A percentile compares a stretch with the other conserved stretches of the same genome.
Evolutionary conservation across 164 flowering plant genomes (phyloP).

Genomic region (grape (Vitis vinifera)): ASM3070453v1 NC_081818.1:27593001-27593500

Average conservation of each 20-base stretch:
- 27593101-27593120: not conserved
- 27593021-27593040: conserved; percentile 42
- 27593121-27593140: too few relatives aligned
- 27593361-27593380: conserved; percentile 19
- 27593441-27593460: conserved; percentile 22
- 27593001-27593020: conserved; percentile 61
- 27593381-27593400: conserved; percentile 19
- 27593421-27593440: conserved; percentile 23
- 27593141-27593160: not conserved
- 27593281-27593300: conserved; percentile 17
- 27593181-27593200: conserved; percentile 17
- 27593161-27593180: conserved; percentile 6
- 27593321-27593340: conserved; percentile 92
- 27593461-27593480: conserved; percentile 36
- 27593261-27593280: conserved; percentile 5
- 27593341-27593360: conserved; percentile 65
- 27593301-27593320: conserved; percentile 42
- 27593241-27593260: not conserved
- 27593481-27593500: conserved; percentile 21
- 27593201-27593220: conserved; percentile 5
- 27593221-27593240: not conserved
- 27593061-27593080: conserved; percentile 4
- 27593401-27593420: conserved; percentile 20
- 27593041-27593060: conserved; percentile 19
- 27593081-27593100: not conserved